Conservation (phyloP, 2,329 filamentous ascomycete genomes). For the Colletotrichum chlorophyti region DNA sequence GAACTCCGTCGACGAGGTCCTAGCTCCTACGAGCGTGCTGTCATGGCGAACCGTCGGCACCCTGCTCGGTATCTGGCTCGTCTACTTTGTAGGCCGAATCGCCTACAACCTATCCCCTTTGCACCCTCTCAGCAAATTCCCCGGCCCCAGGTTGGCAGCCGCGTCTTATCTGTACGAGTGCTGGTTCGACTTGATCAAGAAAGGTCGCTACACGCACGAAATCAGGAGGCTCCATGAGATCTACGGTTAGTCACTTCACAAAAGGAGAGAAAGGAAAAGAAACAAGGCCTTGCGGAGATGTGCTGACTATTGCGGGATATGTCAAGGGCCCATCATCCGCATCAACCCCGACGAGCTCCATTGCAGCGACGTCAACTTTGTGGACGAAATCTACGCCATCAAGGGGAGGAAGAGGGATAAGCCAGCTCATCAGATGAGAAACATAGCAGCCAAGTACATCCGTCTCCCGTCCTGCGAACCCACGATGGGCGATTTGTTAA, state of each 20-base stretch:
- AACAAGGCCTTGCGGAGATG: no score
- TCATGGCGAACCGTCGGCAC: not conserved
- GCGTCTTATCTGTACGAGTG: constrained; percentile 30
- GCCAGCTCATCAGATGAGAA: not conserved
- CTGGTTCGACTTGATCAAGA: constrained; percentile 32
- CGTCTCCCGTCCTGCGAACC: no score
- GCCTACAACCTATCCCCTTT: constrained; percentile 43
- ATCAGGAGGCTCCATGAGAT: constrained; percentile 35
- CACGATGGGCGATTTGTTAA: no score
- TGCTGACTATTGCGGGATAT: no score
- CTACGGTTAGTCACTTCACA: constrained; percentile 32
- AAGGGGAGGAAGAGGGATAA: constrained; percentile 19
- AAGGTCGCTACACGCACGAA: constrained; percentile 29
- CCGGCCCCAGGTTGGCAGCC: constrained; percentile 32
- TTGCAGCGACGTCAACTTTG: constrained; percentile 41
- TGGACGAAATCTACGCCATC: constrained; percentile 43
- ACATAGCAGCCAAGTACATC: not conserved
- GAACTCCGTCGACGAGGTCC: not conserved
- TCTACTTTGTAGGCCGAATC: not conserved
- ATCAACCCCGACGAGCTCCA: constrained; percentile 48
- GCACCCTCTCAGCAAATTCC: constrained; percentile 30
- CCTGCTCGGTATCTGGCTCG: not conserved
- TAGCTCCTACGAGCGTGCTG: not conserved
- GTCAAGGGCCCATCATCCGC: constrained; percentile 44
- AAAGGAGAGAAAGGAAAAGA: accelerated